Percentiles rank a stretch among this genome's conserved stretches.
These are phyloP conservation scores for Lithocarpus polystachyus DNA, from an alignment of 306 rosid species.

Conservation along the genomic window DNA sequence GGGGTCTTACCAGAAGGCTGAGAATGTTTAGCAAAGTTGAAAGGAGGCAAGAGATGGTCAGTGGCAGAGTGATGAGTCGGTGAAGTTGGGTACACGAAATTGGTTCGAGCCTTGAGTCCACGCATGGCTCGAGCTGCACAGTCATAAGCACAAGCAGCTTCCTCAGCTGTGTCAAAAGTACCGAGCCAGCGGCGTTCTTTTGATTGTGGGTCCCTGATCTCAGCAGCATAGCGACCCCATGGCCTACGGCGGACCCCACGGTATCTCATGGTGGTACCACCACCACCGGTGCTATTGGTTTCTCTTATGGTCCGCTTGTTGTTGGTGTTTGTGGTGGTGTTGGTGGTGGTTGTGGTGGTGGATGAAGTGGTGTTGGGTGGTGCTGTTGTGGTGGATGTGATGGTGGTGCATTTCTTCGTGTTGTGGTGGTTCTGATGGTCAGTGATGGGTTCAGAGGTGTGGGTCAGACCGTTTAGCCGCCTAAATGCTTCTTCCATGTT, in stretches of 20 bases:
- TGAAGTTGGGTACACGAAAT: constrained; percentile 59
- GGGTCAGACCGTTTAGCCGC: constrained; percentile 43
- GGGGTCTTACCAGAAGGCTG: not conserved
- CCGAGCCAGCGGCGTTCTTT: constrained; percentile 97
- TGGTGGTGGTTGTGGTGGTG: not conserved
- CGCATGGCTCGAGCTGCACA: constrained; percentile 95
- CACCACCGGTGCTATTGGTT: not conserved
- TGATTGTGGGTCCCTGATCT: constrained; percentile 85
- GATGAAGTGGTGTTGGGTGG: not conserved
- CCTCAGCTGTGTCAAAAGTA: constrained; percentile 95
- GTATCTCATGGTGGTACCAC: constrained; percentile 41
- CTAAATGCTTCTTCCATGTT: constrained; percentile 67
- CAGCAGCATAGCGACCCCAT: constrained; percentile 98
- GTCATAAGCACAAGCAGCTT: constrained; percentile 96
- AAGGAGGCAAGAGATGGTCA: constrained; percentile 27
- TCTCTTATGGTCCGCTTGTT: constrained; percentile 46
- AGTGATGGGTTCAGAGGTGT: constrained; percentile 16
- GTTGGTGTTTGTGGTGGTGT: not conserved
- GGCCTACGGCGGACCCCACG: constrained; percentile 97
- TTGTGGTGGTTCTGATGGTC: not conserved
- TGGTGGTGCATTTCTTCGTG: constrained; percentile 5
- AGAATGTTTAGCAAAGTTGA: constrained; percentile 36
- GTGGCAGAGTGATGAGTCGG: constrained; percentile 23
- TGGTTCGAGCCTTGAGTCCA: constrained; percentile 83
- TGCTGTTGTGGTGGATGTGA: not conserved